A percentile compares a stretch with the other conserved stretches of the same genome.
Evolutionary conservation across 2,329 filamentous ascomycete genomes (phyloP).

Genomic region (Atkinsonella hypoxylon): DNA sequence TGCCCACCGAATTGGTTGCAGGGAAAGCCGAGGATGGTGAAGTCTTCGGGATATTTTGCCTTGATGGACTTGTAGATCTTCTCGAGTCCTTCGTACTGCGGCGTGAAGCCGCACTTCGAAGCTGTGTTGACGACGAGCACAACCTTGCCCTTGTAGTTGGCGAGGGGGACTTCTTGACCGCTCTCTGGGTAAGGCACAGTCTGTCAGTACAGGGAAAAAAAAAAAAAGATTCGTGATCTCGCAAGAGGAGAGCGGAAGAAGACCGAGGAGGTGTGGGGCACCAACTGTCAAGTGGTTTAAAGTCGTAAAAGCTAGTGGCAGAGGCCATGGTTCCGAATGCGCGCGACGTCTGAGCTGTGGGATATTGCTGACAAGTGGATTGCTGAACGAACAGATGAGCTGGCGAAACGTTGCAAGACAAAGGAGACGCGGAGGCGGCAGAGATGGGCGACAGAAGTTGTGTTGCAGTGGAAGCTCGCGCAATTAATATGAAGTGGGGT

Average conservation of each 20-base stretch:
- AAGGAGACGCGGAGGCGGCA: background rate
- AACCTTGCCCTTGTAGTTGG: conserved; percentile 76
- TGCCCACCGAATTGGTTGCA: conserved; percentile 96
- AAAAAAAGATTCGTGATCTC: too few species aligned
- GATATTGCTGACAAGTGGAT: background rate
- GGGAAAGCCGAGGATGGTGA: conserved; percentile 86
- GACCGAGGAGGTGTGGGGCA: background rate
- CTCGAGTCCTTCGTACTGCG: conserved; percentile 86
- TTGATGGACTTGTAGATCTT: conserved; percentile 73
- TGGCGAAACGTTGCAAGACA: background rate
- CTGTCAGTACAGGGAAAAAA: conserved; percentile 6
- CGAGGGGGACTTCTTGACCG: conserved; percentile 58
- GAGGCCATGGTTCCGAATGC: conserved; percentile 24
- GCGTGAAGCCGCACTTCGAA: conserved; percentile 97
- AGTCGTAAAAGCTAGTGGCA: conserved; percentile 58
- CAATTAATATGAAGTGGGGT: conserved; percentile 2
- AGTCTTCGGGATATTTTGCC: conserved; percentile 57
- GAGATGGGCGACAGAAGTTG: background rate
- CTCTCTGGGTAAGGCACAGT: conserved; percentile 23
- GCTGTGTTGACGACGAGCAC: conserved; percentile 95
- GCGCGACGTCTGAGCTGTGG: conserved; percentile 2
- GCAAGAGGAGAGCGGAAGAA: background rate
- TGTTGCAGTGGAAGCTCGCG: conserved; percentile 6
- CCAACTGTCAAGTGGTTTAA: conserved; percentile 69
- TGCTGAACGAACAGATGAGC: background rate